Percentiles rank a stretch among this genome's conserved stretches.
Evolutionary conservation across 768 basidiomycete species (phyloP).

Genomic region (Tricholoma sp.): DNA sequence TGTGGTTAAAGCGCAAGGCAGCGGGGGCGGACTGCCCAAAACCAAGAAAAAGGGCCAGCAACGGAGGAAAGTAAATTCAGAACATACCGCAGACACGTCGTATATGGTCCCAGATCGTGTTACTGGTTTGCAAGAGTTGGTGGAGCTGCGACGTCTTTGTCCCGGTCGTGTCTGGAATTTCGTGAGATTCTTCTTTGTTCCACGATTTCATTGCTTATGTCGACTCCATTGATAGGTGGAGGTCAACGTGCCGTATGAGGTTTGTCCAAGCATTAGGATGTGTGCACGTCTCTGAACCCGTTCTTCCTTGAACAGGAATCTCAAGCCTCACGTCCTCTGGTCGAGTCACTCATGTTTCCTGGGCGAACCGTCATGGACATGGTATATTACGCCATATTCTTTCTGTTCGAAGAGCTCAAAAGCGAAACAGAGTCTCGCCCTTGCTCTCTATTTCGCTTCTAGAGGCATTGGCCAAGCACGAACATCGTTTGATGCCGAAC

Average conservation of each 20-base stretch:
- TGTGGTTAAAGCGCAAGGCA: conserved; percentile 40
- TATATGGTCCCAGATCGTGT: conserved; percentile 89
- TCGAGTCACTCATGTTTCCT: conserved; percentile 77
- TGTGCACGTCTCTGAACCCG: not conserved
- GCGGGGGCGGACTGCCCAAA: conserved; percentile 39
- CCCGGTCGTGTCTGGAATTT: conserved; percentile 88
- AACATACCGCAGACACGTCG: conserved; percentile 15
- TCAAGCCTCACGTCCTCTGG: conserved; percentile 42
- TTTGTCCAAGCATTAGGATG: conserved; percentile 17
- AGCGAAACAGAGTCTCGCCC: conserved; percentile 69
- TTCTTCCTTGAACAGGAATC: conserved; percentile 51
- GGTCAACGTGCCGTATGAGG: conserved; percentile 78
- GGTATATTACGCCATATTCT: conserved; percentile 32
- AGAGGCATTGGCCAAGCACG: conserved; percentile 64
- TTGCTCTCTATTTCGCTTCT: conserved; percentile 92
- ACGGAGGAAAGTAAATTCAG: conserved; percentile 11
- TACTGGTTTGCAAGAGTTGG: conserved; percentile 72
- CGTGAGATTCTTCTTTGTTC: conserved; percentile 36
- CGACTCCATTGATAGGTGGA: conserved; percentile 52
- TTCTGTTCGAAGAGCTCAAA: not conserved
- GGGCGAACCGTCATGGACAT: conserved; percentile 86
- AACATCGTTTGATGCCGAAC: conserved; percentile 24
- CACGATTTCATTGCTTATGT: not conserved
- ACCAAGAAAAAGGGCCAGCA: conserved; percentile 32
- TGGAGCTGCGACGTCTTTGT: conserved; percentile 72